phyloP scores from a whole-genome alignment of 2,329 filamentous ascomycete species.

The Colletotrichum acutatum region DNA sequence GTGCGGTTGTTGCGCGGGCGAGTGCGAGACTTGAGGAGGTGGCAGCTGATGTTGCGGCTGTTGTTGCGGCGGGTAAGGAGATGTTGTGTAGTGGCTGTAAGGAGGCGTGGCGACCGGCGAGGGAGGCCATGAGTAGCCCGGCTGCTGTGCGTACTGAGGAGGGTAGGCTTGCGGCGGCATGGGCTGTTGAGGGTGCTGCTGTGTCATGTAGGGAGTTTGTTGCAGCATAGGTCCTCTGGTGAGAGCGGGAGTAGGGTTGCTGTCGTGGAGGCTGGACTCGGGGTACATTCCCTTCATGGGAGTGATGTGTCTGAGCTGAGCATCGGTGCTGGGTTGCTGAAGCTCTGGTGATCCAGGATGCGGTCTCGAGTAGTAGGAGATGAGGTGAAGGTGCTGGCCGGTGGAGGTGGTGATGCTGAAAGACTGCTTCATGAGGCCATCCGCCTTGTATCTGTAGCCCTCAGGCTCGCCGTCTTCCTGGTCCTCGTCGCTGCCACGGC shows the following conservation, averaged over 20 bases:
- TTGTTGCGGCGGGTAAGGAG: conserved; percentile 47
- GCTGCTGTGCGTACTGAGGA: conserved; percentile 53
- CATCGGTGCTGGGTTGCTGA: conserved; percentile 84
- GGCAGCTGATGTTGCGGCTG: conserved; percentile 36
- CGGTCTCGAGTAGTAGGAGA: conserved; percentile 93
- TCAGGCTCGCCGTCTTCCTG: conserved; percentile 87
- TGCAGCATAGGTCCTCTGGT: conserved; percentile 77
- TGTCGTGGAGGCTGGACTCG: conserved; percentile 91
- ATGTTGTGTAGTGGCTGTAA: conserved; percentile 57
- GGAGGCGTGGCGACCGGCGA: conserved; percentile 66
- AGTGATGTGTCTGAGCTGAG: conserved; percentile 81
- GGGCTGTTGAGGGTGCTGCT: conserved; percentile 47
- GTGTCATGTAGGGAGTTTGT: conserved; percentile 48
- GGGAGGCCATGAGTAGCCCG: conserved; percentile 64
- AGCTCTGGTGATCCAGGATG: conserved; percentile 78
- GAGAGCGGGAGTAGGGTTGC: conserved; percentile 81
- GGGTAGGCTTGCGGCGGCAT: conserved; percentile 49
- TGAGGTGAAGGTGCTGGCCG: conserved; percentile 92
- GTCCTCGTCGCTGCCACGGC: conserved; percentile 84
- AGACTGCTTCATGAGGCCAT: conserved; percentile 99
- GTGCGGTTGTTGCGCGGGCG: conserved; percentile 43
- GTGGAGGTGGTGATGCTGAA: conserved; percentile 97
- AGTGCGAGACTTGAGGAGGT: conserved; percentile 39
- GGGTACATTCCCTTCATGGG: conserved; percentile 97
- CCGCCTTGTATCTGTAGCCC: conserved; percentile 93